Evolutionary conservation across 2,329 filamentous ascomycete genomes (phyloP), one percentile per base, ranked within the genome.

Genomic region (Cladophialophora yegresii): DNA sequence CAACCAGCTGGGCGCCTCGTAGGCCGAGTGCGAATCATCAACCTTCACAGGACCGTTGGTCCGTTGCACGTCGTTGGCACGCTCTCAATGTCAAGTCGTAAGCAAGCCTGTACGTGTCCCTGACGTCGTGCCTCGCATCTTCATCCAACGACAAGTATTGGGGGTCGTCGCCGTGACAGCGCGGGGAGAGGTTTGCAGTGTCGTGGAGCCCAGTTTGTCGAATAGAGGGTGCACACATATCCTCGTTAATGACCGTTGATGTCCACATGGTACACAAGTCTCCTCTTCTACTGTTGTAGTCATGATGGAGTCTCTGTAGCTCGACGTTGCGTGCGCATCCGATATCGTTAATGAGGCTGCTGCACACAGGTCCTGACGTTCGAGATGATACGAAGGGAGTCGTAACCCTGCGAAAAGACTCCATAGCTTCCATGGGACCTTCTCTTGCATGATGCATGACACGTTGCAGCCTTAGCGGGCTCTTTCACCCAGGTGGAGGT

Each of bases 371-470:
- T 22, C 10, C 47, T 20, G 23, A 28, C 5, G 23, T 12, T 13
- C 22, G 22, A 50, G 16, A n/a, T 5, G 5, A 20, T 43, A 43
- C 36, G 13, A 16, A 50, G 6, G 22, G 47, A 20, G 22, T 50
- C 47, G 47, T 23, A 50, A 50, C 10, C 9, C 20, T 28, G 22
- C 9, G 23, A 50, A 30, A 30, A 7, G 32, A 43, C 57, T 51
- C 57, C 57, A 51, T 30, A 59, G 28, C 45, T 51, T 36, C 56
- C 28, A 59, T 59, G 56, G 40, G 28, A 54, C 51, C 23, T 33
- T 54, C 51, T 54, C 51, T 54, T 54, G 51, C 51, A 54, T 51
- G 47, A 50, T 50, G 47, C 47, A 10, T 50, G 47, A 26, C 4
- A 9, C 8, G 22, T 50, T 9, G 23, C 20, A 50, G 47, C 1